These are phyloP conservation scores for Fagus crenata DNA, from an alignment of 306 rosid species.

Conservation along the genomic window DNA sequence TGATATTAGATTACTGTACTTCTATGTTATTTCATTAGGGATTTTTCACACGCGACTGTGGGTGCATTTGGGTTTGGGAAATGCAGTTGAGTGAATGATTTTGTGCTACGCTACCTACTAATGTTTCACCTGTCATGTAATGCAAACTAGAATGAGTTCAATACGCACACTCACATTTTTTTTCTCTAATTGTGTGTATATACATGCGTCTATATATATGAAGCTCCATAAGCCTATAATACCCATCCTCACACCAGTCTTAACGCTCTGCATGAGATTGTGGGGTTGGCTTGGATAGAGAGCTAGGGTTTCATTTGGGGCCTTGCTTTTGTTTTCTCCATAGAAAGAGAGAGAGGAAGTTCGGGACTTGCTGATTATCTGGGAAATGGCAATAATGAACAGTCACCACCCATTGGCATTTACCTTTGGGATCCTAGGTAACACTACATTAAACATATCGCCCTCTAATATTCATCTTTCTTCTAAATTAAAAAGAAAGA, in stretches of 20 bases:
- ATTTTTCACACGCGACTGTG: constrained; percentile 16
- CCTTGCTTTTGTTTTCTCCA: constrained; percentile 23
- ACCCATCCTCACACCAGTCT: constrained; percentile 21
- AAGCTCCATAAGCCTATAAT: constrained; percentile 7
- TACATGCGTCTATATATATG: constrained; percentile 7
- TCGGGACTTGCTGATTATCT: not conserved
- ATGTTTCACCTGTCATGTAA: constrained; percentile 45
- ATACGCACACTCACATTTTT: constrained; percentile 1
- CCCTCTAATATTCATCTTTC: not conserved
- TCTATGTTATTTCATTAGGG: not conserved
- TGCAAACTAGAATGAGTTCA: constrained; percentile 38
- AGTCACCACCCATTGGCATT: constrained; percentile 49
- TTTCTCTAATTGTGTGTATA: constrained; percentile 23
- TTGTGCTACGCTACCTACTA: constrained; percentile 64
- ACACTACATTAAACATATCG: not conserved
- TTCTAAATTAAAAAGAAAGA: not conserved
- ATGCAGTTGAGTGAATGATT: constrained; percentile 44
- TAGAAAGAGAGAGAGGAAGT: not conserved
- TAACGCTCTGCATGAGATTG: constrained; percentile 35
- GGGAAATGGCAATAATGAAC: constrained; percentile 41
- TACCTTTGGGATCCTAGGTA: constrained; percentile 83
- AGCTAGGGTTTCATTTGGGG: constrained; percentile 36
- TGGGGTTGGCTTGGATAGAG: constrained; percentile 20
- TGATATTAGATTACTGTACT: too few species aligned
- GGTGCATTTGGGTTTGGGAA: constrained; percentile 21